Evolutionary conservation across 441 rosid genomes (phyloP).

Genomic region (Flueggea neowawraea): DNA sequence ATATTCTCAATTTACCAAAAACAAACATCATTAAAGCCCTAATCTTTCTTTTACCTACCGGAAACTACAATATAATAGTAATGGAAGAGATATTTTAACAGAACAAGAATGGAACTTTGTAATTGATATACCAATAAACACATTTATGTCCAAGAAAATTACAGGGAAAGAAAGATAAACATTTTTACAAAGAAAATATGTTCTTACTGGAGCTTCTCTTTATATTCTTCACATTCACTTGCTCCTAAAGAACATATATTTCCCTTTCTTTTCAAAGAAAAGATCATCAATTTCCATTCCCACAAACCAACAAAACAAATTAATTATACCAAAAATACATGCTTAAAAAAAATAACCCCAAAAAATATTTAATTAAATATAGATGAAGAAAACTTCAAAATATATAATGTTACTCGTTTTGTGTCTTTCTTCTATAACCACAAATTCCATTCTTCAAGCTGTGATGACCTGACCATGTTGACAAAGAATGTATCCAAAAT

Average conservation of each 20-base stretch:
- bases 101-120: too few species aligned
- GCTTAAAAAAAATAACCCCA: neutral
- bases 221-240: neutral
- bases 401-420: neutral
- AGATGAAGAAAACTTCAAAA: neutral
- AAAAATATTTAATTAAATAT: neutral
- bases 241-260: neutral
- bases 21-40: too few species aligned
- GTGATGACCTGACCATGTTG: neutral
- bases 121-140: too few species aligned
- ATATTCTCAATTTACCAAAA: too few species aligned
- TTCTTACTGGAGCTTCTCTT: neutral
- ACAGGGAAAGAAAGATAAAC: neutral
- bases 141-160: conserved; percentile 2
- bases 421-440: too few species aligned
- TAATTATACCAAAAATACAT: neutral
- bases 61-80: too few species aligned
- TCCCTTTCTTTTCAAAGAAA: neutral
- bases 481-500: neutral
- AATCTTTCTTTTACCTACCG: too few species aligned
- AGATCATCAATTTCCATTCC: neutral
- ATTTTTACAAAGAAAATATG: neutral
- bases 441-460: neutral
- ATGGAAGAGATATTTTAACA: too few species aligned
- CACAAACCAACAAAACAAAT: conserved; percentile 3